phyloP scores from a whole-genome alignment of 106 monocot genomes.

The Hemerocallis citrina region DNA sequence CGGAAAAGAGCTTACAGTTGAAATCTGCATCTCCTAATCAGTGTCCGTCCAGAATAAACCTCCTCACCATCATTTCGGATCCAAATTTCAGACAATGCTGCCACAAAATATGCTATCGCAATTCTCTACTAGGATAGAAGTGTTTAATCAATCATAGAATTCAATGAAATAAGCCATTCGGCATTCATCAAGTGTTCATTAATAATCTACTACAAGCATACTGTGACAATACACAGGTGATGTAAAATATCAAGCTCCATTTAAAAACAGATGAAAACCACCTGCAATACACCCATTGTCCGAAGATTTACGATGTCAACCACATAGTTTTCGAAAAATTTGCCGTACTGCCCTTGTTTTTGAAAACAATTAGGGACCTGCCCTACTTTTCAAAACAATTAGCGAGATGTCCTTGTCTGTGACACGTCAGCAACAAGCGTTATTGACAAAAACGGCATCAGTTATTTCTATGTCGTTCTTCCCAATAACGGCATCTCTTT shows the following conservation, averaged over 20 bases:
- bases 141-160: background rate
- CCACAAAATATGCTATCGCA: slow-evolving; percentile 34
- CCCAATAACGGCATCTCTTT: no score
- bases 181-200: background rate
- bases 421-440: no score
- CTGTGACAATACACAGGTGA: background rate
- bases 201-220: background rate
- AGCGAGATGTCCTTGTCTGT: no score
- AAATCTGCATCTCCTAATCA: slow-evolving; percentile 26
- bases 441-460: no score
- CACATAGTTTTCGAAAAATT: no score
- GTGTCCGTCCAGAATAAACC: slow-evolving; percentile 38
- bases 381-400: no score
- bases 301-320: slow-evolving; percentile 56
- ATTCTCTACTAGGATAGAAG: slow-evolving; percentile 29
- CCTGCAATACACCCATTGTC: slow-evolving; percentile 65
- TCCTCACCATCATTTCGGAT: slow-evolving; percentile 13
- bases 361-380: no score
- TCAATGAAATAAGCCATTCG: no score
- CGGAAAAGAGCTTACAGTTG: slow-evolving; percentile 23
- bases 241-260: slow-evolving; percentile 1
- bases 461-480: no score
- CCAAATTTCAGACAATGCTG: slow-evolving; percentile 41
- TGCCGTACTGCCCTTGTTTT: no score
- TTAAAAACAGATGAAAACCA: background rate